Base-by-base conservation (phyloP, 768 basidiomycete genomes). In the Termitomyces eurrhizus region DNA sequence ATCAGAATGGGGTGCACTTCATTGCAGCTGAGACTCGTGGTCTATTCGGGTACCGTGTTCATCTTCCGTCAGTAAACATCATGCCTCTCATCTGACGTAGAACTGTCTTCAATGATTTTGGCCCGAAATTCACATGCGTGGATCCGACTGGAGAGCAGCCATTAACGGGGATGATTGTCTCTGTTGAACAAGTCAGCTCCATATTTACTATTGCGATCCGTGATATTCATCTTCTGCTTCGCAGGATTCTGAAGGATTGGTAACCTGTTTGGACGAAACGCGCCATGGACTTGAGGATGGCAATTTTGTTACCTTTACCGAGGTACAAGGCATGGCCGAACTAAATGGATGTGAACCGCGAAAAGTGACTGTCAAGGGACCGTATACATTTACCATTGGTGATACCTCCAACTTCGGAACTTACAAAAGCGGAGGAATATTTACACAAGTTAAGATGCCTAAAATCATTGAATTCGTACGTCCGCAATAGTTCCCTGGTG, bases 361-460 rank as follows among this genome's bases (percentile, higher is more conserved):
- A 56, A 98, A 95, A 73, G 77, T 99, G 41, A 79, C 89, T 16
- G 93, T 96, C 63, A 98, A 96, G 69, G 97, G 96, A 2, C 97
- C 97, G 0, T 99, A 98, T 71, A 98, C 97, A 0, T 99, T 99
- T 75, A 80, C 89, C 35, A 96, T 99, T 59, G 96, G 97, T 3
- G 93, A 97, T 71, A 98, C 95, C 2, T 83, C 87, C 35, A 81
- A 81, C 39, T 71, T 97, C 12, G 80, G 87, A 32, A 80, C 84
- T 49, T 98, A 98, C 75, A 84, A 87, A 65, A 71, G 84, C 33
- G 97, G 96, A 29, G 97, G 97, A 41, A 90, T 95, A 62, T 99
- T 98, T 73, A 94, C 92, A 7, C 97, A 99, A 74, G 95, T 98
- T 64, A 99, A 98, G 78, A 96, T 98, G 94, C 97, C 97, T 11